Base-by-base conservation (phyloP, 2,329 filamentous ascomycete species). In the Cryphonectria parasitica region DNA sequence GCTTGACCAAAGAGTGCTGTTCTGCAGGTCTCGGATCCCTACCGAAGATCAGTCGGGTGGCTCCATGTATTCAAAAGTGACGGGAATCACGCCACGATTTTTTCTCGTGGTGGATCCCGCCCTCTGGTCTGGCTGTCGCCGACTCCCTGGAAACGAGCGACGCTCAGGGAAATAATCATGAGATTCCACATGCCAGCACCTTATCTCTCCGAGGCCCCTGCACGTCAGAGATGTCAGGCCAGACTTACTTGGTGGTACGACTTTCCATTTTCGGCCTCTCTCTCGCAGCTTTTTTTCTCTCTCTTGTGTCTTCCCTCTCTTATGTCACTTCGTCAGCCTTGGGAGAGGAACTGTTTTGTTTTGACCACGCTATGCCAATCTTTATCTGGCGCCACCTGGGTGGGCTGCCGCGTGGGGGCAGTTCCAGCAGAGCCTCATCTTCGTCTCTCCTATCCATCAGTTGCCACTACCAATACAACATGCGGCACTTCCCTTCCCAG, bases 71-170 rank as follows among this genome's bases (percentile, higher is more conserved):
- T n/a, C 28, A 31, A 39, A 17, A 6, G 34, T 11, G 28, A 58
- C 67, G 36, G 62, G 56, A 68, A 72, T 72, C 68, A 70, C 54
- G 71, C 68, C 68, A 72, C 65, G 43, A 17, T 22, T 39, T 43
- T 66, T 60, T 67, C 60, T 66, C 28, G 25, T n/a, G 36, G 64
- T 66, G 64, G 64, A n/a, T n/a, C 64, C 34, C 28, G 22, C 31
- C 10, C 17, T 15, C 8, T 60, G 56, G 56, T 17, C 19, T 34
- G 34, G 60, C 60, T 41, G 34, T 39, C 31, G 60, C 60, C 58
- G 22, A 22, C 19, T 17, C 31, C 31, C 58, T 36, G 58, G 45
- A n/a, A 49, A 39, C 31, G 28, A 61, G 31, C 34, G 58, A n/a
- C 58, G 58, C 58, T 61, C 31, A 39, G 22, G 58, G 10, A 61